Evolutionary conservation across 768 basidiomycete species (phyloP), one percentile per base, ranked within the genome.

Genomic region (Pulveroboletus frians): DNA sequence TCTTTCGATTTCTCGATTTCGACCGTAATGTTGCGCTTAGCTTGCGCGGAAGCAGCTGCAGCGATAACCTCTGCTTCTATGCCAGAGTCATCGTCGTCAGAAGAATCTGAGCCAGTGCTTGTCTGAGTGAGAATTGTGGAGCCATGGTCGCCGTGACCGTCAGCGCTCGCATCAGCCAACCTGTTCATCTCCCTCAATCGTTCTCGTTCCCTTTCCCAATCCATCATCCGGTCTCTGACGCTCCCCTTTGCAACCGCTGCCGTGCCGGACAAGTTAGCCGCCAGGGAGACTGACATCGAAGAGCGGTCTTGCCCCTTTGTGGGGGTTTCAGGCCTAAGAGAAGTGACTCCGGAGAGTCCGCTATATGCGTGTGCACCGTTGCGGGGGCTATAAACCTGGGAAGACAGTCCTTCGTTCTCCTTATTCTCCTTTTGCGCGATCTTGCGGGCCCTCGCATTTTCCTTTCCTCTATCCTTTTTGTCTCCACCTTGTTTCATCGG

Each of bases 181-280:
- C 73, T 71, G 51, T 75, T 76, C 74, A 86, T 82, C 72, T 87
- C 85, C 56, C 85, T 74, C 60, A 88, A 65, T 51, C 84, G 71
- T 65, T 82, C 76, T 31, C 78, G 76, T 64, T 88, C 85, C 36
- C 80, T 71, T 61, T 89, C 85, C 85, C 87, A 89, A 56, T 88
- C 86, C 55, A 73, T 73, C 55, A 88, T 82, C 10, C 87, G 73
- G 50, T 85, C 78, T 49, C 75, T 76, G 15, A 75, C 74, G 15
- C 69, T 69, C 21, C 64, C 67, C 41, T 38, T 68, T 23, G 59
- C 44, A 8, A 61, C 49, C 9, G 49, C 54, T 9, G 60, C 53
- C 7, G 43, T 41, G 18, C 52, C 23, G 3, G 58, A 51, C 9
- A 69, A 39, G 29, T 65, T 60, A 30, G 53, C 46, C 8, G 39